Conservation (phyloP, 495 filamentous ascomycete species). For the Trichoderma asperelloides region DNA sequence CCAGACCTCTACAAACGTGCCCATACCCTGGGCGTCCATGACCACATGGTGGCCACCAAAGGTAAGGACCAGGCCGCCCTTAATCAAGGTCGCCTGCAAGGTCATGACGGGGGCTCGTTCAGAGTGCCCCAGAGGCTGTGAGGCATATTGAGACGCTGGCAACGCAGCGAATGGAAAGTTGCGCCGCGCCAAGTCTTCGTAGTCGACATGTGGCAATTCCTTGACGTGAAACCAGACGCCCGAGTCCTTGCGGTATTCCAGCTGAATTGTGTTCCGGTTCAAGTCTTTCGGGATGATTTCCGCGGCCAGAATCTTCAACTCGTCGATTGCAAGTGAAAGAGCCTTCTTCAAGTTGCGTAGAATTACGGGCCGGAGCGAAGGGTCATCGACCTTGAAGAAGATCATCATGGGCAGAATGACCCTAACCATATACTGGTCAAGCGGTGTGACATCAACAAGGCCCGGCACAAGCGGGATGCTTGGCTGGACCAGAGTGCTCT, state of each 20-base stretch:
- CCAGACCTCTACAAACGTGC: slow-evolving; percentile 8
- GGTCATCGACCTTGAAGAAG: slow-evolving; percentile 8
- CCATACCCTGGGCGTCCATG: slow-evolving; percentile 8
- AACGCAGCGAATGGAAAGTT: slow-evolving; percentile 10
- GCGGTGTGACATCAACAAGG: slow-evolving; percentile 3
- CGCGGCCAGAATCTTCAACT: slow-evolving; percentile 9
- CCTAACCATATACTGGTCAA: slow-evolving; percentile 12
- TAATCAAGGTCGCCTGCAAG: slow-evolving; percentile 10
- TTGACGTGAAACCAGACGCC: slow-evolving; percentile 11
- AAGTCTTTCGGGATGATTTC: slow-evolving; percentile 1
- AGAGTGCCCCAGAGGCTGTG: slow-evolving; percentile 9
- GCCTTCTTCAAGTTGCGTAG: slow-evolving; percentile 2
- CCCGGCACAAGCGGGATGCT: slow-evolving; percentile 9
- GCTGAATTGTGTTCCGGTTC: background rate
- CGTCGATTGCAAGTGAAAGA: slow-evolving; percentile 9
- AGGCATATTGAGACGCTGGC: background rate
- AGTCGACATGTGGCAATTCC: slow-evolving; percentile 8
- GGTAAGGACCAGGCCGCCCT: slow-evolving; percentile 5
- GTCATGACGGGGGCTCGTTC: slow-evolving; percentile 7
- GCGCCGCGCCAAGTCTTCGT: background rate
- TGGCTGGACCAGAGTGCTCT: slow-evolving; percentile 8
- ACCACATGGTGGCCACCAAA: slow-evolving; percentile 10
- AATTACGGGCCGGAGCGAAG: background rate
- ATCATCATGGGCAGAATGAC: slow-evolving; percentile 10
- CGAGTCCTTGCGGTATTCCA: slow-evolving; percentile 5